These are phyloP conservation scores for Trichoderma atroviride DNA, from an alignment of 2,329 filamentous ascomycete genomes.

Conservation along the genomic window DNA sequence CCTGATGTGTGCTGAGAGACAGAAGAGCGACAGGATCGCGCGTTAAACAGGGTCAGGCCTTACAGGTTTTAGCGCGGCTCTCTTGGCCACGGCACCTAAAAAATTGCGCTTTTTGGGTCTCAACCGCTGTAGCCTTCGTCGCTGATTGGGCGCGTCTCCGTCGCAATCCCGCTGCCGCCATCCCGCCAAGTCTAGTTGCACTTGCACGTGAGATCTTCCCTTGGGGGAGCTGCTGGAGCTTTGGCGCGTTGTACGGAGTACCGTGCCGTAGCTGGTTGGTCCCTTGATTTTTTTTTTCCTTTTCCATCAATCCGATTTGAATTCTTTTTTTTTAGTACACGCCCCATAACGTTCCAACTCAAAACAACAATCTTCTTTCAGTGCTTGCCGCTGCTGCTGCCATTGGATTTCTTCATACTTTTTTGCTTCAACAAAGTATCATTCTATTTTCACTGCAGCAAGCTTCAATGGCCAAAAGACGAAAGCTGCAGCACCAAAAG, in stretches of 20 bases:
- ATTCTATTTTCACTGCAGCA: background rate
- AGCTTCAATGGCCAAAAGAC: slow-evolving; percentile 45
- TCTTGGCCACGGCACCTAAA: slow-evolving; percentile 24
- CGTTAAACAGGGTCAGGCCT: slow-evolving; percentile 14
- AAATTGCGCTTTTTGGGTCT: slow-evolving; percentile 25
- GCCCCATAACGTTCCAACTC: slow-evolving; percentile 5
- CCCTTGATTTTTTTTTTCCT: background rate
- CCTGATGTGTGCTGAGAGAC: background rate
- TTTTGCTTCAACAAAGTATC: background rate
- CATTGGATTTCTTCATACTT: background rate
- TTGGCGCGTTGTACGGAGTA: background rate
- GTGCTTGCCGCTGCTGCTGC: background rate
- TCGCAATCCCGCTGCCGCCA: slow-evolving; percentile 25
- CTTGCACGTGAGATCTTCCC: slow-evolving; percentile 27
- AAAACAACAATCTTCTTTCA: background rate
- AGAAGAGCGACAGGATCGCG: background rate
- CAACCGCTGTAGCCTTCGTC: slow-evolving; percentile 1
- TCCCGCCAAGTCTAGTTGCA: slow-evolving; percentile 26
- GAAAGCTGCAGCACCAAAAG: slow-evolving; percentile 43
- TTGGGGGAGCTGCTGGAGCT: background rate
- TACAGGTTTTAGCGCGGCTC: slow-evolving; percentile 22
- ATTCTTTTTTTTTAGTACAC: background rate
- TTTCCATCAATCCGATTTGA: background rate
- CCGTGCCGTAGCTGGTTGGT: background rate
- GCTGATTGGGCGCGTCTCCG: slow-evolving; percentile 23